Evolutionary conservation across 2,329 filamentous ascomycete species (phyloP), one percentile per base, ranked within the genome.

Genomic region (Cladophialophora exuberans): DNA sequence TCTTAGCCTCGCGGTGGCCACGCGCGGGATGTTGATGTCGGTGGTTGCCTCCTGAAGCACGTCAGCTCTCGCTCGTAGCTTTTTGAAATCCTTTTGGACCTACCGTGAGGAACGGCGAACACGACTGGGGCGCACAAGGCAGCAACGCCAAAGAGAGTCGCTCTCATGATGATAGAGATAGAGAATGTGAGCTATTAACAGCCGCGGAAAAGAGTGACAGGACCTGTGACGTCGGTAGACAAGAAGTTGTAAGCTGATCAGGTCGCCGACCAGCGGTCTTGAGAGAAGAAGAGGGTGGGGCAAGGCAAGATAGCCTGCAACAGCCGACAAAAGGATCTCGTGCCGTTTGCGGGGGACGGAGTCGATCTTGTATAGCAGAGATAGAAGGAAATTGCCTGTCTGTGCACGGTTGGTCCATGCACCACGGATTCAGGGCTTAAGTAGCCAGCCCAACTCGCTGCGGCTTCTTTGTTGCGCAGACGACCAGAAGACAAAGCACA

Each of bases 101-200:
- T 49, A 62, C 60, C 54, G 53, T 61, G 58, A 28, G 60, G 60
- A 47, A 62, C 46, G 42, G 57, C 55, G 39, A 53, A 41, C 23
- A 49, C 57, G 22, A 56, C 35, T 20, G 58, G 52, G 18, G 43
- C 55, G 48, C 49, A 48, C 54, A 57, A 42, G 15, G 52, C 55
- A 41, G 52, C 57, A 17, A 61, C 23, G 13, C 35, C 15, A 13
- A 52, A 28, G 51, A 42, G 33, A 33, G 48, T 22, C 9, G 58
- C 52, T 49, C 51, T 61, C 58, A 61, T 61, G 38, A 22, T 52
- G 18, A 20, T 33, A 10, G 18, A 33, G 38, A 23, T 20, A 38
- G 38, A 18, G 47, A 50, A 22, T 44, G 38, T 47, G 44, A 41
- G 33, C 13, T 46, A 47, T 26, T 35, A 31, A 38, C 23, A 45